These are phyloP conservation scores for Puccinia novopanici DNA, from an alignment of 1,284 basidiomycete species.

Conservation along the genomic window DNA sequence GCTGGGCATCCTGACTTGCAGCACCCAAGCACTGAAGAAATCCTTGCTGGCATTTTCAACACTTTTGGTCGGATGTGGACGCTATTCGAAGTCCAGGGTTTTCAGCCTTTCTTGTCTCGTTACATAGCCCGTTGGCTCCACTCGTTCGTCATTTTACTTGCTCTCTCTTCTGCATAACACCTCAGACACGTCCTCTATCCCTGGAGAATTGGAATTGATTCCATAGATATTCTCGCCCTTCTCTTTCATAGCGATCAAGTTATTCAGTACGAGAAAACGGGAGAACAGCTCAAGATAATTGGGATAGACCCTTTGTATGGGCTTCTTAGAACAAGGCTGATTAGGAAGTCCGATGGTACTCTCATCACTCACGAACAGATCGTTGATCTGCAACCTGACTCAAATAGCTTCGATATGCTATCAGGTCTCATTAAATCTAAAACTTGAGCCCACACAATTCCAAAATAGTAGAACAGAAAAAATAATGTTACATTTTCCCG, in stretches of 20 bases:
- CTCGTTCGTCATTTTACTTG: constrained; percentile 66
- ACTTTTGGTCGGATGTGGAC: constrained; percentile 79
- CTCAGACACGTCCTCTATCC: not conserved
- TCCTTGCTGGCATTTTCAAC: constrained; percentile 74
- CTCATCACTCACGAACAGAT: constrained; percentile 55
- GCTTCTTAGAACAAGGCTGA: constrained; percentile 74
- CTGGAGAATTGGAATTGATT: not conserved
- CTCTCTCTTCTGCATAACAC: not conserved
- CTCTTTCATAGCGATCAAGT: constrained; percentile 70
- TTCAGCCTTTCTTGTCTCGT: constrained; percentile 56
- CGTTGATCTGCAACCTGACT: constrained; percentile 81
- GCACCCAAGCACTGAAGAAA: constrained; percentile 70
- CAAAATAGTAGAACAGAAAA: too few species aligned
- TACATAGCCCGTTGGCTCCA: constrained; percentile 85
- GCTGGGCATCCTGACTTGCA: constrained; percentile 57
- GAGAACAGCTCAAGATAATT: constrained; percentile 71
- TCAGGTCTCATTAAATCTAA: constrained; percentile 79
- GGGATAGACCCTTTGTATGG: constrained; percentile 87
- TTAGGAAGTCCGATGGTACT: constrained; percentile 56
- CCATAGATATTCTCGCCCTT: not conserved
- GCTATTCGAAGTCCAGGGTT: constrained; percentile 66
- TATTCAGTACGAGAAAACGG: constrained; percentile 76
- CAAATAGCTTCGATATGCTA: constrained; percentile 96
- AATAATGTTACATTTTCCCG: too few species aligned
- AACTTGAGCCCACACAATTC: constrained; percentile 52